Percentiles rank a stretch among this genome's conserved stretches.
phyloP scores from a whole-genome alignment of 169 alveolate genomes.

The Plasmodium gaboni region DNA sequence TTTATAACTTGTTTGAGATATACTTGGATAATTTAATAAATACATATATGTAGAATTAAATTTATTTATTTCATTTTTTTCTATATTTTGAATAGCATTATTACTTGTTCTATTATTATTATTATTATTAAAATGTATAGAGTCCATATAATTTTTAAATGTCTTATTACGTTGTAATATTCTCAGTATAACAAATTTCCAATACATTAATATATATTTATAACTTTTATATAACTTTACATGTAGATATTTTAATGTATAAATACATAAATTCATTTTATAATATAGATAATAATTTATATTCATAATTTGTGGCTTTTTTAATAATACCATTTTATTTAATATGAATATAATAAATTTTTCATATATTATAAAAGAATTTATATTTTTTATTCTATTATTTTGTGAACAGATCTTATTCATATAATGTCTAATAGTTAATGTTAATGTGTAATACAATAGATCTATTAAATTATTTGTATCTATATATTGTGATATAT shows the following conservation, averaged over 20 bases:
- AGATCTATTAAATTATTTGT: slow-evolving; percentile 32
- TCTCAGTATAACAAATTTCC: slow-evolving; percentile 29
- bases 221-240: slow-evolving; percentile 25
- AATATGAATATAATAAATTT: slow-evolving; percentile 26
- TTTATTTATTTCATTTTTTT: background rate
- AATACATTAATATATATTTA: slow-evolving; percentile 56
- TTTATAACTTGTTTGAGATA: slow-evolving; percentile 61
- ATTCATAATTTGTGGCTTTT: slow-evolving; percentile 32
- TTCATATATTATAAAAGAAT: slow-evolving; percentile 6
- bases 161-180: slow-evolving; percentile 28
- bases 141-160: slow-evolving; percentile 50
- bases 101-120: background rate
- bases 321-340: slow-evolving; percentile 41
- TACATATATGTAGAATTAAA: background rate
- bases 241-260: slow-evolving; percentile 20
- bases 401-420: background rate
- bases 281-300: slow-evolving; percentile 22
- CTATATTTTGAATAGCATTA: background rate
- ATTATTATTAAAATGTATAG: slow-evolving; percentile 3
- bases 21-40: slow-evolving; percentile 40
- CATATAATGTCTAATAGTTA: slow-evolving; percentile 16
- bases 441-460: slow-evolving; percentile 15
- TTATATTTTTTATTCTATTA: background rate
- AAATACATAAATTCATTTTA: slow-evolving; percentile 28
- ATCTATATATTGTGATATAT: slow-evolving; percentile 20